Conservation (phyloP, 169 alveolate genomes). For the Cardiosporidium cionae region DNA sequence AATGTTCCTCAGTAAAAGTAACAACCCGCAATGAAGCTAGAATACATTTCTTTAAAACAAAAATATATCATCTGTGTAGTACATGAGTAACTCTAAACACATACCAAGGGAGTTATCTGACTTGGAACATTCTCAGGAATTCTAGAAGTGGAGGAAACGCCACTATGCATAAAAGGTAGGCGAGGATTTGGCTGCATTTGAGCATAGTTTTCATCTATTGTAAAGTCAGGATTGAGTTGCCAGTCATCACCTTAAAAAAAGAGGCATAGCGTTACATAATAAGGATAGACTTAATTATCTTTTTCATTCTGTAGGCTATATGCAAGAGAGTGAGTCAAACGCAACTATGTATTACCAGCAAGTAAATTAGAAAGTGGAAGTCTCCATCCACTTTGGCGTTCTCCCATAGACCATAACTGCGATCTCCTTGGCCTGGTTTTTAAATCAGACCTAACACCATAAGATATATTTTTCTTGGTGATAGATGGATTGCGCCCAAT, state of each 20-base stretch:
- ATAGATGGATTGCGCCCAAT: slow-evolving; percentile 66
- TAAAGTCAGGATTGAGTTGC: slow-evolving; percentile 10
- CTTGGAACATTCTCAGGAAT: no score
- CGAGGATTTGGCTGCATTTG: slow-evolving; percentile 4
- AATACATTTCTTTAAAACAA: no score
- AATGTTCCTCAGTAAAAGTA: no score
- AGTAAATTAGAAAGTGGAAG: slow-evolving; percentile 16
- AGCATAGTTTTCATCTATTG: background rate
- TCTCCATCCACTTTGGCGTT: slow-evolving; percentile 3
- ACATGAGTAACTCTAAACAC: no score
- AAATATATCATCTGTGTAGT: no score
- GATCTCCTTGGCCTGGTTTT: background rate
- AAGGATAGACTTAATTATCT: no score
- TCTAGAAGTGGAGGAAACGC: background rate
- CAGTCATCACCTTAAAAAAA: slow-evolving; percentile 25
- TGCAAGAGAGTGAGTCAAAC: background rate
- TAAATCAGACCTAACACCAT: background rate
- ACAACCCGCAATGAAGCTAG: no score
- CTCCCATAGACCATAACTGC: slow-evolving; percentile 12
- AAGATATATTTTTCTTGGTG: slow-evolving; percentile 53
- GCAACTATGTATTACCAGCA: background rate
- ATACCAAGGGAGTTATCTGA: no score
- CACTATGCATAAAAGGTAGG: slow-evolving; percentile 13
- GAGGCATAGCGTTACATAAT: no score
- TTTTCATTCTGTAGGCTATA: background rate